Percentiles rank a stretch among this genome's conserved stretches.
phyloP scores from a whole-genome alignment of 192 early-diverging fungal species.

The Kickxella alabastrina region DNA sequence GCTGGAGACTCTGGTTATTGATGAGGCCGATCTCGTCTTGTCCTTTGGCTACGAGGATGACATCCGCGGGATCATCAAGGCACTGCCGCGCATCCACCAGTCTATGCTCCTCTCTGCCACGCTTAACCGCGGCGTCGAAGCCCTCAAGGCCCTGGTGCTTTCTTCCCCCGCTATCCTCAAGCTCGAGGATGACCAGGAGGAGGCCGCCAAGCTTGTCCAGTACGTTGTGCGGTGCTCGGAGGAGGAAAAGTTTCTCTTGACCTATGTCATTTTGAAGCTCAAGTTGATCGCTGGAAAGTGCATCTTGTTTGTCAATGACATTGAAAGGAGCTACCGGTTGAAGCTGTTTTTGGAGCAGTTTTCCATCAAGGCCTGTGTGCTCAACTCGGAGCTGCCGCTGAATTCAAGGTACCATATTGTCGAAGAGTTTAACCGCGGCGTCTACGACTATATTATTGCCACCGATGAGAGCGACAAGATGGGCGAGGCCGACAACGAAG shows the following conservation, averaged over 20 bases:
- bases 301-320: slow-evolving; percentile 94
- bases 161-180: slow-evolving; percentile 84
- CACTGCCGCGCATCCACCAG: slow-evolving; percentile 85
- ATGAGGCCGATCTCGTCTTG: slow-evolving; percentile 93
- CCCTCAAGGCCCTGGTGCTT: slow-evolving; percentile 78
- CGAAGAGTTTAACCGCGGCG: slow-evolving; percentile 94
- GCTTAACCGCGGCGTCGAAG: slow-evolving; percentile 81
- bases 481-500: slow-evolving; percentile 60
- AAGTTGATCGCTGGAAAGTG: slow-evolving; percentile 85
- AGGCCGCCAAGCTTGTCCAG: slow-evolving; percentile 62
- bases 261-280: slow-evolving; percentile 88
- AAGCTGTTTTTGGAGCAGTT: slow-evolving; percentile 98
- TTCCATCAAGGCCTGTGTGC: slow-evolving; percentile 80
- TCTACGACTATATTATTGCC: slow-evolving; percentile 94
- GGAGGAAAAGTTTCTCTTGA: slow-evolving; percentile 82
- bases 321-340: slow-evolving; percentile 86
- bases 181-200: slow-evolving; percentile 72
- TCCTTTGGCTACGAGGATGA: slow-evolving; percentile 94
- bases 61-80: slow-evolving; percentile 66
- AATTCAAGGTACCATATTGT: slow-evolving; percentile 92
- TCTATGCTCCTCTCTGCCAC: slow-evolving; percentile 94
- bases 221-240: slow-evolving; percentile 73
- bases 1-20: slow-evolving; percentile 86
- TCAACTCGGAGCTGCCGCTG: slow-evolving; percentile 94
- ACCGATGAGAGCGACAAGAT: slow-evolving; percentile 83